Evolutionary conservation across 805 yeast species (phyloP).

Genomic region (Grigorovia jiainica): DNA sequence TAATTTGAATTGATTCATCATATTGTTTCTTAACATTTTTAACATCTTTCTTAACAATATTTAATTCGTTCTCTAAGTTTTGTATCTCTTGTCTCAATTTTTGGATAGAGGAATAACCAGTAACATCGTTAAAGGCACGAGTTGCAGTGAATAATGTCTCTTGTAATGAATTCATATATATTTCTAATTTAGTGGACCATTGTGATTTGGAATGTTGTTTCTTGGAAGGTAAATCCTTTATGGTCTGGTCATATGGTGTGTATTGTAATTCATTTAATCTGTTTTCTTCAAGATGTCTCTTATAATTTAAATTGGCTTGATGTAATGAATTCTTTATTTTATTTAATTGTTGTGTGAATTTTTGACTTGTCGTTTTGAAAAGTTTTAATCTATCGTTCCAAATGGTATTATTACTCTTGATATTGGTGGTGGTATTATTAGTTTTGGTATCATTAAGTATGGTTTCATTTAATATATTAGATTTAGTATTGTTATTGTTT

Average conservation of each 20-base stretch:
- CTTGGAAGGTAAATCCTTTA: slow-evolving; percentile 38
- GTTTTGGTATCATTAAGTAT: too few species aligned
- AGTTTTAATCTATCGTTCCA: too few species aligned
- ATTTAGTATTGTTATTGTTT: too few species aligned
- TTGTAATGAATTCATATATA: slow-evolving; percentile 46
- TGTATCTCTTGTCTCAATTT: slow-evolving; percentile 55
- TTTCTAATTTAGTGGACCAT: slow-evolving; percentile 38
- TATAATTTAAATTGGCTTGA: slow-evolving; percentile 31
- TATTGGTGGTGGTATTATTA: too few species aligned
- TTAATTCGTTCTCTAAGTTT: slow-evolving; percentile 41
- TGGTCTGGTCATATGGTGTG: slow-evolving; percentile 27
- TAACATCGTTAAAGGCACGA: slow-evolving; percentile 72
- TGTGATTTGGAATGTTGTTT: slow-evolving; percentile 32
- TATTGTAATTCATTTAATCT: slow-evolving; percentile 32
- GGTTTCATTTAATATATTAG: too few species aligned
- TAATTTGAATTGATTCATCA: slow-evolving; percentile 48
- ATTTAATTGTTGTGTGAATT: slow-evolving; percentile 9
- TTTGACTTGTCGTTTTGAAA: too few species aligned
- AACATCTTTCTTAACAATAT: slow-evolving; percentile 39
- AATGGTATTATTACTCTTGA: too few species aligned
- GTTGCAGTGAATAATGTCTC: slow-evolving; percentile 52
- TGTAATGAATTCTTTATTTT: slow-evolving; percentile 30
- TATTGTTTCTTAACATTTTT: slow-evolving; percentile 41
- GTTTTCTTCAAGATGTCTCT: too few species aligned
- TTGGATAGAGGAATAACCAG: slow-evolving; percentile 83